Evolutionary conservation across 352 stramenopile species (phyloP).

Genomic region (Globisporangium carolinianum): DNA sequence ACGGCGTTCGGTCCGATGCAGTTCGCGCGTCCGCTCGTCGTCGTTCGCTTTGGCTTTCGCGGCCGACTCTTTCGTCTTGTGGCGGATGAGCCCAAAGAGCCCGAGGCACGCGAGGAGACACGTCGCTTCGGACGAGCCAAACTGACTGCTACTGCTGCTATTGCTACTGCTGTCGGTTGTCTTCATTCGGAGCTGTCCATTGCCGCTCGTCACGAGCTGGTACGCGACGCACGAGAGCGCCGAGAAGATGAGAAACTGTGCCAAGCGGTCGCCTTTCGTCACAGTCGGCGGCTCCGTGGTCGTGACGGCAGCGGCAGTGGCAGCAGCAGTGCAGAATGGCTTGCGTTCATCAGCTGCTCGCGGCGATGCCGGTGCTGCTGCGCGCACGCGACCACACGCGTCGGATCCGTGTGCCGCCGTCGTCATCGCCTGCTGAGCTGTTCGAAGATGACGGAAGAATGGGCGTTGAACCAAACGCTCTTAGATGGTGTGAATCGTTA

Average conservation of each 20-base stretch:
- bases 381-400: too few relatives aligned
- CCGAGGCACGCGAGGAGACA: conserved; percentile 51
- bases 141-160: conserved; percentile 6
- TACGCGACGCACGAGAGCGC: conserved; percentile 49
- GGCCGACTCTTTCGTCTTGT: conserved; percentile 33
- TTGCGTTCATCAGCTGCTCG: too few relatives aligned
- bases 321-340: too few relatives aligned
- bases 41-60: neutral
- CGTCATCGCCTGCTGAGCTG: too few relatives aligned
- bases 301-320: too few relatives aligned
- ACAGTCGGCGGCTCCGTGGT: conserved; percentile 15
- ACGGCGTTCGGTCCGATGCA: conserved; percentile 15
- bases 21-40: conserved; percentile 11
- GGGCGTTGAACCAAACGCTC: too few relatives aligned
- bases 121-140: conserved; percentile 50
- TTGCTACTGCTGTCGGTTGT: neutral
- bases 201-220: conserved; percentile 29
- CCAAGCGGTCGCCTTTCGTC: conserved; percentile 43
- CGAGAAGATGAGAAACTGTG: conserved; percentile 52
- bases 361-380: too few relatives aligned
- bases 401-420: too few relatives aligned
- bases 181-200: conserved; percentile 9
- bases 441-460: too few relatives aligned
- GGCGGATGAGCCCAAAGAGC: conserved; percentile 54
- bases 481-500: too few relatives aligned